A percentile compares a stretch with the other conserved stretches of the same genome.
These are phyloP conservation scores for Sugiyamaella valdiviana DNA, from an alignment of 805 yeast genomes.

Conservation along the genomic window DNA sequence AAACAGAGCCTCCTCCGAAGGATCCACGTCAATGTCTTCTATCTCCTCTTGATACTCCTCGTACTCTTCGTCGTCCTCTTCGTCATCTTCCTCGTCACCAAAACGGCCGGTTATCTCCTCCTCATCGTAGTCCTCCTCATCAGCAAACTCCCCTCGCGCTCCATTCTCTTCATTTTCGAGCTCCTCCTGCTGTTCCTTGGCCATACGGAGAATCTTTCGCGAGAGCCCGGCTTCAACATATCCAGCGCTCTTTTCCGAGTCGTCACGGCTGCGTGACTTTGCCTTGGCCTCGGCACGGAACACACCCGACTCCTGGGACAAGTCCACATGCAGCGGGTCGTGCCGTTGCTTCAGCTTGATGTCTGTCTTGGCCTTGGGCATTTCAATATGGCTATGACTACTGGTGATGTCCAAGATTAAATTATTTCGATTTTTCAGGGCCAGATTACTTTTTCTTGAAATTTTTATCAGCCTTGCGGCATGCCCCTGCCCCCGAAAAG, in stretches of 20 bases:
- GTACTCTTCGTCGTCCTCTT: slow-evolving; percentile 41
- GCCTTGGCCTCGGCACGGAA: slow-evolving; percentile 42
- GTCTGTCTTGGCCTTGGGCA: slow-evolving; percentile 19
- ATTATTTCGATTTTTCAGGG: background rate
- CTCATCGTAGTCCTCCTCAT: slow-evolving; percentile 50
- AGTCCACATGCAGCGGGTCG: slow-evolving; percentile 72
- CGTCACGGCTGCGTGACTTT: slow-evolving; percentile 35
- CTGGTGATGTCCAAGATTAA: background rate
- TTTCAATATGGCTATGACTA: slow-evolving; percentile 1
- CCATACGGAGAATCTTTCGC: slow-evolving; percentile 79
- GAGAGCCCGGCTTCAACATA: slow-evolving; percentile 77
- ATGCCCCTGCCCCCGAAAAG: background rate
- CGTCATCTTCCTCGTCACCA: slow-evolving; percentile 35
- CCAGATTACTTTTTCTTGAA: background rate
- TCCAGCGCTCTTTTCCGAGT: slow-evolving; percentile 47
- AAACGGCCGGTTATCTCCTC: slow-evolving; percentile 38
- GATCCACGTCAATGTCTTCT: slow-evolving; percentile 63
- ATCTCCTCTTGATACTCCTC: slow-evolving; percentile 39
- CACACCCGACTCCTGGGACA: slow-evolving; percentile 68
- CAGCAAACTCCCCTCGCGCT: slow-evolving; percentile 37
- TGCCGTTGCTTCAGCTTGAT: slow-evolving; percentile 54
- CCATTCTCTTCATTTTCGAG: slow-evolving; percentile 58
- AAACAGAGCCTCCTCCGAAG: slow-evolving; percentile 77
- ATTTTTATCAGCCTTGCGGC: background rate
- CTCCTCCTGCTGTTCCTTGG: slow-evolving; percentile 90